phyloP scores from a whole-genome alignment of 108 stramenopile genomes.

The Skeletonema grethae region DNA sequence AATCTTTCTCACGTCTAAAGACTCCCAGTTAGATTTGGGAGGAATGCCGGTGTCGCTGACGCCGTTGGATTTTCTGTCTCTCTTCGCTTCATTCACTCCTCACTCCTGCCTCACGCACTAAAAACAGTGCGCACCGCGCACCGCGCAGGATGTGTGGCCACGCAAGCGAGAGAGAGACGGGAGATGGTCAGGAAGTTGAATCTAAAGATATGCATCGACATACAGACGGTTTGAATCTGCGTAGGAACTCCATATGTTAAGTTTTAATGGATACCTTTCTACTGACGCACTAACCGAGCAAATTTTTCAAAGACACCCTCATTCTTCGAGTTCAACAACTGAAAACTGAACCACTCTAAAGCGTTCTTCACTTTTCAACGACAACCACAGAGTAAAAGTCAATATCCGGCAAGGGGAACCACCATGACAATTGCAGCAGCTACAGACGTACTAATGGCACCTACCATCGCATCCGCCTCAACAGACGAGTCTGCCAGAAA shows the following conservation, averaged over 20 bases:
- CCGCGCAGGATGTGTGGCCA: background rate
- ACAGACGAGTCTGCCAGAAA: conserved; percentile 2
- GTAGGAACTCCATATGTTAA: background rate
- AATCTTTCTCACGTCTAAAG: no score
- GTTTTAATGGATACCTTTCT: background rate
- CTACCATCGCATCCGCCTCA: conserved; percentile 1
- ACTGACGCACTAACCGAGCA: background rate
- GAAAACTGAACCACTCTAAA: background rate
- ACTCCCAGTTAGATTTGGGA: no score
- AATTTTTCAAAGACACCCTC: background rate
- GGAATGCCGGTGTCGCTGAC: no score
- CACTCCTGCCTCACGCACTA: no score
- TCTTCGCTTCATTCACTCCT: no score
- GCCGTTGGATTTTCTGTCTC: no score
- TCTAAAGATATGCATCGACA: background rate
- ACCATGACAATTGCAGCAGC: conserved; percentile 5
- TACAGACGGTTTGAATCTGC: background rate
- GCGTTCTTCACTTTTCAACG: conserved; percentile 4
- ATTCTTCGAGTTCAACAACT: background rate
- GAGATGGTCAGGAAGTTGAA: background rate
- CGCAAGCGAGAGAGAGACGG: background rate
- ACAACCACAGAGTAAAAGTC: background rate
- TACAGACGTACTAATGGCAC: conserved; percentile 6
- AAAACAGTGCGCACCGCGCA: no score
- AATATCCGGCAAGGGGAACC: background rate